Base-by-base conservation (phyloP, 306 rosid species). In the Malus sylvestris region DNA sequence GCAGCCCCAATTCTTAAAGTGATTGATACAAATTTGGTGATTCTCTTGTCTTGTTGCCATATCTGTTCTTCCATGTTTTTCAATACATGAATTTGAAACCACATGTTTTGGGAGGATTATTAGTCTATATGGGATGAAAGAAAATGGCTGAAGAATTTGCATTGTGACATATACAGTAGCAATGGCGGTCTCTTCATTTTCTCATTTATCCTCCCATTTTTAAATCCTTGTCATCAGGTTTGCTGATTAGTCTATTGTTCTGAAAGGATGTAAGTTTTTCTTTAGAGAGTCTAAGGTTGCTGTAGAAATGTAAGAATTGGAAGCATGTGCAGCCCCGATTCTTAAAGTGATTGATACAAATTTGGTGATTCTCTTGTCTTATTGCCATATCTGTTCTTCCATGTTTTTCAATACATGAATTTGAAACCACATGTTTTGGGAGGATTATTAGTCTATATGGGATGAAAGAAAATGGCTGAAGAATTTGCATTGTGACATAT, bases 21-120 rank as follows among this genome's bases (percentile, higher is more conserved):
- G 57, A 68, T 71, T 55, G 49, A n/a, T 30, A 44, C 30, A 64
- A 64, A 29, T 70, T 66, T 68, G 61, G 30, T 53, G 9, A 38
- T 25, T 32, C 27, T 67, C 18, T 73, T 27, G 61, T 67, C 18
- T 66, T 58, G 11, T 67, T 42, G 55, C 29, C 55, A 8, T 55
- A 45, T 73, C 44, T n/a, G 63, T 58, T 40, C n/a, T 42, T 73
- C 40, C 19, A 13, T 80, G 55, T 44, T 79, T 67, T 59, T 63
- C 29, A 19, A 11, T 35, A 22, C 58, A 4, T 14, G 8, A 53
- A 60, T 18, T 23, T 46, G 14, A 52, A 44, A 18, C 60, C 68
- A 1, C 30, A 53, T 71, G 16, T 45, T 67, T n/a, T 57, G 20
- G 65, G 42, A 69, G 75, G 68, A 16, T 75, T 27, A 16, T 22